Evolutionary conservation across 106 monocot species (phyloP).

Genomic region (Apostasia ramifera): DNA sequence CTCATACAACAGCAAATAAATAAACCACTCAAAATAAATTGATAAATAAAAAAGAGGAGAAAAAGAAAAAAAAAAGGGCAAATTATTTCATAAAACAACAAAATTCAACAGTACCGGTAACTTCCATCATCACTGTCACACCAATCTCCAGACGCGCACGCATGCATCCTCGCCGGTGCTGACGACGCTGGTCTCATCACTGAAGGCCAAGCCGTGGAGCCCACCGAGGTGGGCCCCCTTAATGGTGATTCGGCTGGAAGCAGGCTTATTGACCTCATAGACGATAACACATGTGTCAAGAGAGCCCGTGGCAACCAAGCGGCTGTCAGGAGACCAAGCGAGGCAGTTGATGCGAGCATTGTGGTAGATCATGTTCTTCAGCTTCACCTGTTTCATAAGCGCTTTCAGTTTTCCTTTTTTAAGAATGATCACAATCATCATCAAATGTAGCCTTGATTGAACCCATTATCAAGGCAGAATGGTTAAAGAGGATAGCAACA

Average conservation of each 20-base stretch:
- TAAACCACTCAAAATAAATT: not conserved
- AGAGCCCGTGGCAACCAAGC: constrained; percentile 82
- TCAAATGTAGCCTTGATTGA: too few species aligned
- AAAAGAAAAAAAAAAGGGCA: too few species aligned
- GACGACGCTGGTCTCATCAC: constrained; percentile 49
- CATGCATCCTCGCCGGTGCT: constrained; percentile 93
- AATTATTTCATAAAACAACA: too few species aligned
- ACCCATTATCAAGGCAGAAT: too few species aligned
- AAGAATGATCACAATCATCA: too few species aligned
- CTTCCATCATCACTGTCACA: constrained; percentile 12
- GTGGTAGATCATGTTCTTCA: constrained; percentile 98
- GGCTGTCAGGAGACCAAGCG: constrained; percentile 87
- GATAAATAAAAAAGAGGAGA: too few species aligned
- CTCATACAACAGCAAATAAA: too few species aligned
- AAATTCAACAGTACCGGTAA: too few species aligned
- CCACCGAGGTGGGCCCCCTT: constrained; percentile 97
- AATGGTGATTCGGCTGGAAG: constrained; percentile 60
- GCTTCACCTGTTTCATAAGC: constrained; percentile 49
- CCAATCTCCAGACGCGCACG: constrained; percentile 75
- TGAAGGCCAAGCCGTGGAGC: constrained; percentile 78
- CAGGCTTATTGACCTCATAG: constrained; percentile 74
- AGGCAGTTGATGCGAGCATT: constrained; percentile 91
- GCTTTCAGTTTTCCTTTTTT: not conserved
- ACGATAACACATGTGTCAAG: constrained; percentile 83
- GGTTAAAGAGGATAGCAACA: too few species aligned